phyloP scores from a whole-genome alignment of 2,329 filamentous ascomycete species.

The Colletotrichum euphorbiae region DNA sequence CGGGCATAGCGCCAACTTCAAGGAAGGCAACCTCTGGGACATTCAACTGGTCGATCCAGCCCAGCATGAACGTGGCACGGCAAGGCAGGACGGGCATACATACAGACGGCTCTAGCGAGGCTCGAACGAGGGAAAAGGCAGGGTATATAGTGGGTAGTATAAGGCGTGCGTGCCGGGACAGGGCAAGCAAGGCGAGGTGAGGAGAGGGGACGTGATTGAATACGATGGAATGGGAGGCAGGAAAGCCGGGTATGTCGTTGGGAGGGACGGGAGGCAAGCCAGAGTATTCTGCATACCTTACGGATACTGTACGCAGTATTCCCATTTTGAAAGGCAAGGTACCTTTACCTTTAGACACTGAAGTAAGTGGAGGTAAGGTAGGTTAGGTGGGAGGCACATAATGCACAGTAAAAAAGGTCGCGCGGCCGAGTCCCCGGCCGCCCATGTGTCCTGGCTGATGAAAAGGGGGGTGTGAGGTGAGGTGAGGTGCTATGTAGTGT shows the following conservation, averaged over 20 bases:
- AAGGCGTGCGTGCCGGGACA: slow-evolving; percentile 29
- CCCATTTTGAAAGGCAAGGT: too few species aligned
- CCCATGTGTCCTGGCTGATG: slow-evolving; percentile 16
- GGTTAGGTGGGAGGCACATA: too few species aligned
- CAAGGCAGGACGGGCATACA: slow-evolving; percentile 6
- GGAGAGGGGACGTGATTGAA: slow-evolving; percentile 3
- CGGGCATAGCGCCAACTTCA: too few species aligned
- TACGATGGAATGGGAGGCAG: slow-evolving; percentile 23
- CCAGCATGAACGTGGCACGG: background rate
- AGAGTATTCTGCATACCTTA: background rate
- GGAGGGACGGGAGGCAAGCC: background rate
- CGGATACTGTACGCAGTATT: too few species aligned
- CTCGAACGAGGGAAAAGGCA: background rate
- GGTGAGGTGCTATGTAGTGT: too few species aligned
- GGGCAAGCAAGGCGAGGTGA: slow-evolving; percentile 8
- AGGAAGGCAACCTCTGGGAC: too few species aligned
- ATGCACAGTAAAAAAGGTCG: too few species aligned
- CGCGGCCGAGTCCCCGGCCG: slow-evolving; percentile 3
- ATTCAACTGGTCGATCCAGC: too few species aligned
- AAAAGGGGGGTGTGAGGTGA: slow-evolving; percentile 8
- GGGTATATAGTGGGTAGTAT: slow-evolving; percentile 5
- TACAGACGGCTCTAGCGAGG: background rate
- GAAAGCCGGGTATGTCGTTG: slow-evolving; percentile 11
- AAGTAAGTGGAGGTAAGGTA: too few species aligned
- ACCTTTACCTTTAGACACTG: too few species aligned